Percentiles rank a stretch among this genome's conserved stretches.
phyloP scores from a whole-genome alignment of 2,329 filamentous ascomycete species.

The Aureobasidium sp. region DNA sequence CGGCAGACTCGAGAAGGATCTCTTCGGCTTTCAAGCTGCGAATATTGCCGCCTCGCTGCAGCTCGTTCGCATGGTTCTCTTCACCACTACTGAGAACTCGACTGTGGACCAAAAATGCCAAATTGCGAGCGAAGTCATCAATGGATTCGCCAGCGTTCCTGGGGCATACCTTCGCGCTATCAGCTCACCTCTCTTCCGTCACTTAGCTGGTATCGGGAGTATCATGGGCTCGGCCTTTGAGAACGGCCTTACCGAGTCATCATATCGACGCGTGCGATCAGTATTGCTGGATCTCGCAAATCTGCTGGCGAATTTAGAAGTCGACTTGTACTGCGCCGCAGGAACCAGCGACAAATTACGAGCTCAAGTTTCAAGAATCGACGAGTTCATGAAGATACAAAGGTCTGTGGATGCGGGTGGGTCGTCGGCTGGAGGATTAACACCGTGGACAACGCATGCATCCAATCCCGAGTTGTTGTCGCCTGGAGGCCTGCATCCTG shows the following conservation, averaged over 20 bases:
- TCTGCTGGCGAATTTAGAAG: conserved; percentile 37
- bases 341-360: conserved; percentile 33
- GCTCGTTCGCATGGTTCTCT: conserved; percentile 40
- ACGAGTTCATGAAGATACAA: conserved; percentile 31
- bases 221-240: conserved; percentile 42
- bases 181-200: conserved; percentile 40
- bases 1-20: conserved; percentile 21
- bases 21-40: conserved; percentile 41
- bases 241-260: conserved; percentile 32
- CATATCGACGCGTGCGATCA: conserved; percentile 33
- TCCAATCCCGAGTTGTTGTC: not conserved
- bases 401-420: not conserved
- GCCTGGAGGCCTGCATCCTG: not conserved
- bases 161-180: conserved; percentile 39
- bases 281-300: conserved; percentile 38
- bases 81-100: conserved; percentile 11
- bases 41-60: conserved; percentile 42
- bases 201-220: conserved; percentile 40
- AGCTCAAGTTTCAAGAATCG: conserved; percentile 35
- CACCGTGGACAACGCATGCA: not conserved
- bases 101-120: conserved; percentile 36
- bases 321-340: conserved; percentile 30
- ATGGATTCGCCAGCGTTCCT: conserved; percentile 35
- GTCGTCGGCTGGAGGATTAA: not conserved
- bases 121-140: conserved; percentile 36